Percentiles rank a stretch among this genome's conserved stretches.
Conservation (phyloP, 31 red algal species). For the Endocladia muricata region DNA sequence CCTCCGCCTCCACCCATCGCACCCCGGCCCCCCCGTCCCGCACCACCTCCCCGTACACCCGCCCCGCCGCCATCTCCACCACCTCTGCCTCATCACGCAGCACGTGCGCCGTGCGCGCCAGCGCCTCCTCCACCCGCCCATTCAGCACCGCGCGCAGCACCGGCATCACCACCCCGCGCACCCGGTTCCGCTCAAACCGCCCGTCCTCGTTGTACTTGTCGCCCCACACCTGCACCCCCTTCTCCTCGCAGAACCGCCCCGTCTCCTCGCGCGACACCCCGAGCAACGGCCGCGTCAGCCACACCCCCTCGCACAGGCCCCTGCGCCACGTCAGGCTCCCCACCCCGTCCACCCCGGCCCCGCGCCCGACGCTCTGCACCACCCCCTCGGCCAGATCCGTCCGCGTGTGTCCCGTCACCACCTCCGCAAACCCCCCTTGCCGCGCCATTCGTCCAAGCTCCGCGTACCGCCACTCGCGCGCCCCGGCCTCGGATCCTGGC, state of each 20-base stretch:
- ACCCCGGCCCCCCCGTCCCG: neutral
- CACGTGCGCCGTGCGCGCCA: slow-evolving; percentile 40
- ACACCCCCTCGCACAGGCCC: slow-evolving; percentile 14
- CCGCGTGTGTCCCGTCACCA: slow-evolving; percentile 87
- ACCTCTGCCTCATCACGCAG: slow-evolving; percentile 39
- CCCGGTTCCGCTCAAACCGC: slow-evolving; percentile 42
- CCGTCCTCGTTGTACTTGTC: slow-evolving; percentile 59
- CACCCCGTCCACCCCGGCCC: slow-evolving; percentile 67
- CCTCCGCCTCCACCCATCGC: slow-evolving; percentile 7
- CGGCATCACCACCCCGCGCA: slow-evolving; percentile 36
- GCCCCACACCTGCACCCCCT: slow-evolving; percentile 44
- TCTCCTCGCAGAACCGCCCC: slow-evolving; percentile 40
- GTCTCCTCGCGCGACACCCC: slow-evolving; percentile 55
- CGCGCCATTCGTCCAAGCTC: slow-evolving; percentile 36
- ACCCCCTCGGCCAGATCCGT: slow-evolving; percentile 96
- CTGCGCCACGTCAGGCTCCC: slow-evolving; percentile 34
- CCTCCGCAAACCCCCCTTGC: slow-evolving; percentile 7
- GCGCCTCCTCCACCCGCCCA: slow-evolving; percentile 26
- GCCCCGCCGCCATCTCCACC: slow-evolving; percentile 19
- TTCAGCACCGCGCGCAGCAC: slow-evolving; percentile 20
- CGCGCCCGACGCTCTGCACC: slow-evolving; percentile 71
- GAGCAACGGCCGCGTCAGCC: slow-evolving; percentile 65
- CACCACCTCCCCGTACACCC: slow-evolving; percentile 4
- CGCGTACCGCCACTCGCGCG: slow-evolving; percentile 65
- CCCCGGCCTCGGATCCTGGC: slow-evolving; percentile 44